Evolutionary conservation across 306 rosid species (phyloP).

Genomic region (Trifolium dubium): DNA sequence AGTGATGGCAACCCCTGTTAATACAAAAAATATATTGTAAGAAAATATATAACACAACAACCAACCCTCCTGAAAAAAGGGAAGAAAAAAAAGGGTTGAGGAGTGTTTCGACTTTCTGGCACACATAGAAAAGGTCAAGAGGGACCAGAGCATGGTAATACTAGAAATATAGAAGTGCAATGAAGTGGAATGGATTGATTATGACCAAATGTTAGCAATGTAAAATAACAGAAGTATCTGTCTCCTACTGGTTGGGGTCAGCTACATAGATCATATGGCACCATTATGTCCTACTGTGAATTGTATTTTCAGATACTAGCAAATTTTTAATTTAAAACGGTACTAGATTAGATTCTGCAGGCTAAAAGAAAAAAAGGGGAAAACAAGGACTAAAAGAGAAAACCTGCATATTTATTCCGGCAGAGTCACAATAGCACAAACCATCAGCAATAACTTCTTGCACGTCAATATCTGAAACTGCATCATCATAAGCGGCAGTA

Average conservation of each 20-base stretch:
- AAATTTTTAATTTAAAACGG: constrained; percentile 6
- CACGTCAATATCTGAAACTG: constrained; percentile 61
- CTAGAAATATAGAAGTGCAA: neutral
- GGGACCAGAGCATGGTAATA: neutral
- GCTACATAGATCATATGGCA: neutral
- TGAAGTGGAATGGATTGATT: constrained; percentile 12
- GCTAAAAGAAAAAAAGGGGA: neutral
- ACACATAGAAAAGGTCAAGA: neutral
- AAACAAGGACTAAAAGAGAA: constrained; percentile 13
- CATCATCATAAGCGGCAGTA: constrained; percentile 58
- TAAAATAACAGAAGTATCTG: neutral
- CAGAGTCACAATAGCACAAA: constrained; percentile 77
- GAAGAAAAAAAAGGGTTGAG: neutral
- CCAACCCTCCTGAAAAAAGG: neutral
- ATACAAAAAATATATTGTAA: neutral
- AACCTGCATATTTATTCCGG: constrained; percentile 89
- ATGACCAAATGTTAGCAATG: constrained; percentile 17
- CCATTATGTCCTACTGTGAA: neutral
- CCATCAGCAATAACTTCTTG: constrained; percentile 82
- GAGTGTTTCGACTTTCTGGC: constrained; percentile 14
- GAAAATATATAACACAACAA: neutral
- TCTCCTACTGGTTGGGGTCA: neutral
- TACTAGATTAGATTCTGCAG: neutral
- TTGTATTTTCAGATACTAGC: neutral
- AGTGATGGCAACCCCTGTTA: neutral